These are phyloP conservation scores for Dryas octopetala DNA, from an alignment of 306 rosid genomes.

Conservation along the genomic window DNA sequence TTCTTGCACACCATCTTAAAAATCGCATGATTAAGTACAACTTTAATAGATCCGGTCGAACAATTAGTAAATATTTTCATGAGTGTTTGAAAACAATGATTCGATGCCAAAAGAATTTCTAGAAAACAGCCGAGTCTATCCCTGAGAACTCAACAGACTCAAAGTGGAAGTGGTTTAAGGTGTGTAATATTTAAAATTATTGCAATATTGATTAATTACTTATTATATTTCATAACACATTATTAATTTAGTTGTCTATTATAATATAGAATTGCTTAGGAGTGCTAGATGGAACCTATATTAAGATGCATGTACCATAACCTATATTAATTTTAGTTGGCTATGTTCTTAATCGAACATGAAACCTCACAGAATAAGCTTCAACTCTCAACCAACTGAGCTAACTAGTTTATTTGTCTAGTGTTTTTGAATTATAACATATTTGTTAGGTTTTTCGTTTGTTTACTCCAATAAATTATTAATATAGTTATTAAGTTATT, in stretches of 20 bases:
- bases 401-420: no score
- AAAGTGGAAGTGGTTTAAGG: constrained; percentile 17
- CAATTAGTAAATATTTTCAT: background rate
- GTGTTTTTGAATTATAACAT: no score
- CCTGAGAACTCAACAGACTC: background rate
- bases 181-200: background rate
- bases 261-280: background rate
- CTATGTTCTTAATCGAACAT: no score
- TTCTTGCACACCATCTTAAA: background rate
- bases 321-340: no score
- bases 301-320: background rate
- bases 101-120: background rate
- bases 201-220: no score
- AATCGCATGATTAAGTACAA: background rate
- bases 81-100: constrained; percentile 9
- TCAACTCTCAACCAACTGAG: no score
- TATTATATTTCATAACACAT: no score
- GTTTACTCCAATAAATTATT: no score
- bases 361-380: no score
- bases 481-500: no score
- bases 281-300: constrained; percentile 3
- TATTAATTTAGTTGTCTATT: background rate
- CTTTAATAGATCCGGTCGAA: background rate
- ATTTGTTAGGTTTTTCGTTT: no score
- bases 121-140: background rate